Evolutionary conservation across 805 yeast genomes (phyloP), one percentile per base, ranked within the genome.

Genomic region (Wickerhamiella kazuoi): DNA sequence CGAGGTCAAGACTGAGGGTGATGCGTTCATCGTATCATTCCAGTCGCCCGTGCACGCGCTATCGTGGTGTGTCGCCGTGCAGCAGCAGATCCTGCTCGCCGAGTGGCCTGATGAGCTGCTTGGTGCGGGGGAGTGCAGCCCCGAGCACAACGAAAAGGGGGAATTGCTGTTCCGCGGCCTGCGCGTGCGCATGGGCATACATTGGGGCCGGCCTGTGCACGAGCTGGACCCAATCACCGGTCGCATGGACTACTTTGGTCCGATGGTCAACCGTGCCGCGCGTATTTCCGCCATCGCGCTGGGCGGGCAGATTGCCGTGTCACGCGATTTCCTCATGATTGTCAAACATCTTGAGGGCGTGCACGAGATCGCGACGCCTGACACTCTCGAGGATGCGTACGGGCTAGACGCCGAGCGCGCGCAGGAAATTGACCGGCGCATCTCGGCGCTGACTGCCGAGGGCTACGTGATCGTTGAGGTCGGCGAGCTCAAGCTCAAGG

Each of bases 1-100:
- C 55, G 99, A 90, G 57, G 98, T 90, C 21, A 90, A 90, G 56
- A 90, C 96, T 2, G 99, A 90, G 72, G 99, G 99, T 54, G 99
- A 90, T 66, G 94, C 98, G 0, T 90, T 90, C 50, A 86, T 90
- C 82, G 96, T 90, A 13, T 82, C 96, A 11, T 90, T 90, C 57
- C 94, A 95, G 0, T 77, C 94, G 0, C 87, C 94, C 0, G 72
- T 87, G 0, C 69, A 87, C 16, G 97, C 97, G 0, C 63, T 90
- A 44, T 65, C 83, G 29, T 90, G 98, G 97, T 83, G 96, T 63
- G 76, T 86, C 56, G 77, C 80, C 36, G 94, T 87, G 4, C 99
- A 90, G 56, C 70, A 77, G 41, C 93, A 82, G 54, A 53, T 80
- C 13, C 62, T 90, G 36, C 68, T 73, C 9, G 93, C 84, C 5